These are phyloP conservation scores for Cryptococcus maquisensis DNA, from an alignment of 1,284 basidiomycete genomes.

Conservation along the genomic window DNA sequence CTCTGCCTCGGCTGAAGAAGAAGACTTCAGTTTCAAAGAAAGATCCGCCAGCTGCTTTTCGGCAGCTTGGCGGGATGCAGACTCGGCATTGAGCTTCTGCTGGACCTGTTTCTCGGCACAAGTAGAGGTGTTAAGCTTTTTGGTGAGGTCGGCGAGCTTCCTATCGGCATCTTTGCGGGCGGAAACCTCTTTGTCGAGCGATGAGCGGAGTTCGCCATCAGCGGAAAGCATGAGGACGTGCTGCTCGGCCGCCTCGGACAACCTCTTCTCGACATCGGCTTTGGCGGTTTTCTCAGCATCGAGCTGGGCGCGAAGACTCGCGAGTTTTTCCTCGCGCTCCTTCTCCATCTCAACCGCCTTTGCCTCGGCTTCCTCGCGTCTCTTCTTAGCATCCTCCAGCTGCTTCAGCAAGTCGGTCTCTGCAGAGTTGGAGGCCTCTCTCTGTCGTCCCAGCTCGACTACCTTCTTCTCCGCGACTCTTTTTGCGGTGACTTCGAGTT, in stretches of 20 bases:
- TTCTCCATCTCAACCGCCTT: not conserved
- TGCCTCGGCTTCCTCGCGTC: not conserved
- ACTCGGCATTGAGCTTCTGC: not conserved
- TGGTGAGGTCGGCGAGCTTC: not conserved
- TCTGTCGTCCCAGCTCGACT: not conserved
- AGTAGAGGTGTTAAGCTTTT: not conserved
- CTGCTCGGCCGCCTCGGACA: not conserved
- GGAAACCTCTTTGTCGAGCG: not conserved
- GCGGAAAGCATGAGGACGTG: not conserved
- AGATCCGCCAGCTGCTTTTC: not conserved
- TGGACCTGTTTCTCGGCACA: not conserved
- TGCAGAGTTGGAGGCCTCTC: not conserved
- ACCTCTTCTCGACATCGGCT: not conserved
- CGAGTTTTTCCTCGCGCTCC: not conserved
- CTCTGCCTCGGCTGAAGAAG: not conserved
- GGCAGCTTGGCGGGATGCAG: not conserved
- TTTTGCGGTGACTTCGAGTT: not conserved
- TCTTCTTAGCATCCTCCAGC: not conserved
- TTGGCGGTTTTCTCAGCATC: not conserved
- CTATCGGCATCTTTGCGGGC: slow-evolving; percentile 3
- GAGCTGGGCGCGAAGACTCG: not conserved
- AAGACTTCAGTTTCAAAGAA: not conserved
- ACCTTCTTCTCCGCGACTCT: slow-evolving; percentile 2
- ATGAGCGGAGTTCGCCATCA: not conserved
- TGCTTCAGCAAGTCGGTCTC: not conserved